A percentile compares a stretch with the other conserved stretches of the same genome.
Conservation (phyloP, 2,329 filamentous ascomycete genomes). For the Chrysosporium keratinophilum region DNA sequence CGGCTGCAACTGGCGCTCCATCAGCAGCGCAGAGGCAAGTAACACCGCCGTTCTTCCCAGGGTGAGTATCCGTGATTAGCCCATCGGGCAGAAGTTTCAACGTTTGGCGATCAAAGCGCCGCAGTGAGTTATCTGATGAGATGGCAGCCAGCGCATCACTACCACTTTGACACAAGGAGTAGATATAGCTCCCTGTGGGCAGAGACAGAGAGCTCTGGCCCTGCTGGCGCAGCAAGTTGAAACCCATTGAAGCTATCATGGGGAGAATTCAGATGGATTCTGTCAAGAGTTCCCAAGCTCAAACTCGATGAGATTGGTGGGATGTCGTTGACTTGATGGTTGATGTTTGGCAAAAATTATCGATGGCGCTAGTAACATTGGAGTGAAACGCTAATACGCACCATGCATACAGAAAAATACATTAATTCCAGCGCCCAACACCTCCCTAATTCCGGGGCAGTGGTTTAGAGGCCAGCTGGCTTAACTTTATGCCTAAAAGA, state of each 20-base stretch:
- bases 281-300: neutral
- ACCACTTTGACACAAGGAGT: conserved; percentile 27
- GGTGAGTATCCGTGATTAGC: conserved; percentile 14
- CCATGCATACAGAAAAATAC: neutral
- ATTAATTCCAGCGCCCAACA: too few species aligned
- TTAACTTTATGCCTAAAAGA: neutral
- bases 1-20: conserved; percentile 11
- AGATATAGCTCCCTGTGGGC: conserved; percentile 35
- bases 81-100: conserved; percentile 23
- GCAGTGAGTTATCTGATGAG: conserved; percentile 38
- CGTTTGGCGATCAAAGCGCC: conserved; percentile 31
- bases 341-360: neutral
- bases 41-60: conserved; percentile 29
- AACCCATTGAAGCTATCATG: conserved; percentile 11
- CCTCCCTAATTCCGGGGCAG: too few species aligned
- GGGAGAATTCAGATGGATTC: neutral
- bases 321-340: neutral
- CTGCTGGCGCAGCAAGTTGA: conserved; percentile 11
- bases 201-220: conserved; percentile 30
- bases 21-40: conserved; percentile 25
- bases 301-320: neutral
- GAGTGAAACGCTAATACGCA: neutral
- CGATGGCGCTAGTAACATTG: neutral
- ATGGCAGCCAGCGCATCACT: conserved; percentile 32
- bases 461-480: neutral